These are phyloP conservation scores for Phylloporus sp. DNA, from an alignment of 768 basidiomycete species.

Conservation along the genomic window DNA sequence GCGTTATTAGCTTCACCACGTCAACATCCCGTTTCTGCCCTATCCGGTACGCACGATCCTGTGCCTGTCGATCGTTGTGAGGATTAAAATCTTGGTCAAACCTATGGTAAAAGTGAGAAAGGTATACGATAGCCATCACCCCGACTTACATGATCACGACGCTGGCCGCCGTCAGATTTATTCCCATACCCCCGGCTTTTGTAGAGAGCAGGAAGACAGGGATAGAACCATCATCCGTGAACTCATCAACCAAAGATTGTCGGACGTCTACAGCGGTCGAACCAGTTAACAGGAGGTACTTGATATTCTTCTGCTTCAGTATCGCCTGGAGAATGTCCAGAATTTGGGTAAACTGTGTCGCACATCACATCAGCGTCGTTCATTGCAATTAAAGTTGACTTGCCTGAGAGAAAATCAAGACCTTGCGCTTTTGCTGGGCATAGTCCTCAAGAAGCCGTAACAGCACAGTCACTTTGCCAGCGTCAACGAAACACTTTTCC, in stretches of 20 bases:
- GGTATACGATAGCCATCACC: not conserved
- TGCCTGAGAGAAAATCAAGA: slow-evolving; percentile 94
- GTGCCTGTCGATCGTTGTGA: slow-evolving; percentile 96
- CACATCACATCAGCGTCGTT: not conserved
- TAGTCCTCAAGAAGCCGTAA: slow-evolving; percentile 70
- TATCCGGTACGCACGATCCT: slow-evolving; percentile 96
- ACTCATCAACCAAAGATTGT: slow-evolving; percentile 92
- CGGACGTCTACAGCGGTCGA: slow-evolving; percentile 91
- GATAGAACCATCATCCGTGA: slow-evolving; percentile 79
- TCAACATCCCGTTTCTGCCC: slow-evolving; percentile 94
- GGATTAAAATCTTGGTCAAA: slow-evolving; percentile 99
- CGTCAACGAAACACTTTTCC: slow-evolving; percentile 73
- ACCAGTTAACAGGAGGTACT: slow-evolving; percentile 84
- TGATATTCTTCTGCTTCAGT: slow-evolving; percentile 65
- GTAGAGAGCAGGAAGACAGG: slow-evolving; percentile 88
- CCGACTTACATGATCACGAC: slow-evolving; percentile 81
- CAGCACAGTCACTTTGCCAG: slow-evolving; percentile 82
- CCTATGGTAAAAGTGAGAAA: slow-evolving; percentile 38
- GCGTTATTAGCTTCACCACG: slow-evolving; percentile 89
- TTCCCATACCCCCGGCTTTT: slow-evolving; percentile 93
- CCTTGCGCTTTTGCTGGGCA: slow-evolving; percentile 63
- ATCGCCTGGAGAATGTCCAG: slow-evolving; percentile 89
- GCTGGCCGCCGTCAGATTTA: slow-evolving; percentile 93
- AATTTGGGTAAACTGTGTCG: slow-evolving; percentile 83
- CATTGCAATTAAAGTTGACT: slow-evolving; percentile 12